Conservation (phyloP, 192 early-diverging fungal species). For the Pilobolus umbonatus region DNA sequence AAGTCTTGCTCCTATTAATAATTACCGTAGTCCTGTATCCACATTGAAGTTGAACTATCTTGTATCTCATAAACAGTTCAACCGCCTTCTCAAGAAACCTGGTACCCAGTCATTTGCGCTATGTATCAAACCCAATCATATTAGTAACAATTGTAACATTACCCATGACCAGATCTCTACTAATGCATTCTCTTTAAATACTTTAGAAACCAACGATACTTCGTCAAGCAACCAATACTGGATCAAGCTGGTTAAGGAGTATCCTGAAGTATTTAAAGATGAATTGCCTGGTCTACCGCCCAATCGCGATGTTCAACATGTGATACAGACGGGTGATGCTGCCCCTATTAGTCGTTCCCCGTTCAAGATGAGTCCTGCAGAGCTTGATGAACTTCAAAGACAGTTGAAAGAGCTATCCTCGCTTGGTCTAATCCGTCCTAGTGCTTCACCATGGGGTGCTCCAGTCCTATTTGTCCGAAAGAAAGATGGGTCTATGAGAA, state of each 20-base stretch:
- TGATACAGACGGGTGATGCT: conserved; percentile 22
- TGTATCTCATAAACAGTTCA: neutral
- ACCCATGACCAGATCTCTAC: too few species aligned
- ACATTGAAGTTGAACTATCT: neutral
- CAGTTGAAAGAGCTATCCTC: conserved; percentile 8
- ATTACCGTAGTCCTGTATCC: too few species aligned
- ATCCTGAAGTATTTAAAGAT: conserved; percentile 20
- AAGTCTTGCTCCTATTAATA: too few species aligned
- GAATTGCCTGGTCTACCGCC: conserved; percentile 24
- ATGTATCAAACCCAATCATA: neutral
- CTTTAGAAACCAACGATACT: too few species aligned
- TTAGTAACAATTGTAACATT: neutral
- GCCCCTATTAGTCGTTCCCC: conserved; percentile 14
- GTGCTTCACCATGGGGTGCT: conserved; percentile 16
- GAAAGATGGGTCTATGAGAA: conserved; percentile 38
- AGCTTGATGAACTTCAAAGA: conserved; percentile 9
- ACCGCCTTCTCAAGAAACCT: neutral
- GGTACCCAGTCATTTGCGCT: neutral
- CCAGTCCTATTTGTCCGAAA: conserved; percentile 29
- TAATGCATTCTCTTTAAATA: too few species aligned
- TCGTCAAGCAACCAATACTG: neutral
- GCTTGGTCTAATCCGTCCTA: conserved; percentile 6
- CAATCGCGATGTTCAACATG: conserved; percentile 12
- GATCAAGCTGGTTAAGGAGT: conserved; percentile 2
- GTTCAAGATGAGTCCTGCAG: conserved; percentile 19